These are phyloP conservation scores for Penicillium dipodomyicola DNA, from an alignment of 495 filamentous ascomycete species.

Conservation along the genomic window DNA sequence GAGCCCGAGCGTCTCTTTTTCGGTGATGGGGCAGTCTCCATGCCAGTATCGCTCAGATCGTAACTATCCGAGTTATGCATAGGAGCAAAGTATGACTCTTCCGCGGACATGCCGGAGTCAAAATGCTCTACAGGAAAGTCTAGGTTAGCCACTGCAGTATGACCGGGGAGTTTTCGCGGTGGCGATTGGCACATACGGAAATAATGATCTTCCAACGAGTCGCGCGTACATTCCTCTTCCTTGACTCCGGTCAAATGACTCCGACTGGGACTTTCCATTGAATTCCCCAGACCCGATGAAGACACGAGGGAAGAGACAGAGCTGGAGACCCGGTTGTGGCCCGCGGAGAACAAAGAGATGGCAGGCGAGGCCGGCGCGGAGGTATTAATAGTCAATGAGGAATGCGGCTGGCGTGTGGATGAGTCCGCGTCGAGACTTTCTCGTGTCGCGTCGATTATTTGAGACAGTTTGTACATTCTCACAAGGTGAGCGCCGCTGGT, in stretches of 20 bases:
- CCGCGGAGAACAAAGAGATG: slow-evolving; percentile 42
- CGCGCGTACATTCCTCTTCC: slow-evolving; percentile 48
- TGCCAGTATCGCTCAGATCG: slow-evolving; percentile 59
- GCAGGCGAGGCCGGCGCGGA: slow-evolving; percentile 47
- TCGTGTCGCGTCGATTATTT: slow-evolving; percentile 22
- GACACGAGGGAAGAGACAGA: slow-evolving; percentile 61
- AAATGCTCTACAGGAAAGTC: slow-evolving; percentile 35
- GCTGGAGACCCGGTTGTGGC: slow-evolving; percentile 50
- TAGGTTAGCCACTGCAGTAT: slow-evolving; percentile 12
- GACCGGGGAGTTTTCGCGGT: slow-evolving; percentile 14
- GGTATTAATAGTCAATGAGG: slow-evolving; percentile 36
- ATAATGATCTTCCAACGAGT: slow-evolving; percentile 46
- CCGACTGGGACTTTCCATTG: slow-evolving; percentile 48
- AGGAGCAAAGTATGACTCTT: slow-evolving; percentile 34
- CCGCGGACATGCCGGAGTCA: slow-evolving; percentile 32
- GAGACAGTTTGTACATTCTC: slow-evolving; percentile 25
- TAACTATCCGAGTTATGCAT: slow-evolving; percentile 50
- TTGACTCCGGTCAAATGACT: slow-evolving; percentile 52
- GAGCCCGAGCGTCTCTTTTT: slow-evolving; percentile 68
- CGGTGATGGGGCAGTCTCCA: slow-evolving; percentile 51
- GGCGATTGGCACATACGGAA: slow-evolving; percentile 38
- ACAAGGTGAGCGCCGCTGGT: slow-evolving; percentile 14
- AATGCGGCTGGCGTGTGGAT: slow-evolving; percentile 23
- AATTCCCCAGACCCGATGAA: slow-evolving; percentile 48
- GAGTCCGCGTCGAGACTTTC: slow-evolving; percentile 26